Evolutionary conservation across 2,329 filamentous ascomycete genomes (phyloP).

Genomic region (Hypoxylon sp.): DNA sequence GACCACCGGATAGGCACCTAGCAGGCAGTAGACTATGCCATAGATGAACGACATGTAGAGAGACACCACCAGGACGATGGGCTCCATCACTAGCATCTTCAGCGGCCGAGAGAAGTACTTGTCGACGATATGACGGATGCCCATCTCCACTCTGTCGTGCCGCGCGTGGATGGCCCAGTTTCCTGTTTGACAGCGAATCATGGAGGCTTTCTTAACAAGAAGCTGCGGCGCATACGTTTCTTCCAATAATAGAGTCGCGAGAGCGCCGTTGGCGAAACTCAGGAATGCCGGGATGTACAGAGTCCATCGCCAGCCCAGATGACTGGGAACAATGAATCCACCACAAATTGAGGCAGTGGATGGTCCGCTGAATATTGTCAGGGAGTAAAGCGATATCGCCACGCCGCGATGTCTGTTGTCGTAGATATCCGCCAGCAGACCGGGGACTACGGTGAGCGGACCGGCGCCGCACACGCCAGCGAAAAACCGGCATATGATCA

Average conservation of each 20-base stretch:
- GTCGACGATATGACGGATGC: background rate
- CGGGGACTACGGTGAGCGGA: background rate
- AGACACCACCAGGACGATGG: background rate
- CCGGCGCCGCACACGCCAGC: background rate
- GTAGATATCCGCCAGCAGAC: slow-evolving; percentile 2
- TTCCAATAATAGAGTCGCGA: background rate
- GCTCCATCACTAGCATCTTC: slow-evolving; percentile 1
- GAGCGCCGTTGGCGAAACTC: background rate
- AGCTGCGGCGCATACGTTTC: slow-evolving; percentile 3
- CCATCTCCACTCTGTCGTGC: background rate
- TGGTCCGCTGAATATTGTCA: background rate
- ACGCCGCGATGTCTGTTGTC: slow-evolving; percentile 4
- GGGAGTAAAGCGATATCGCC: background rate
- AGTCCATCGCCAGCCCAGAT: slow-evolving; percentile 5
- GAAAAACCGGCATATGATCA: slow-evolving; percentile 9
- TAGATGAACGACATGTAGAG: slow-evolving; percentile 7
- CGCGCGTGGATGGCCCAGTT: slow-evolving; percentile 7
- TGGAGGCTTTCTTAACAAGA: background rate
- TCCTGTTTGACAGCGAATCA: background rate
- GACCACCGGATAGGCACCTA: background rate
- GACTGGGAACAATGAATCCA: background rate
- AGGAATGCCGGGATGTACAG: background rate
- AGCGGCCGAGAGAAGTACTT: background rate
- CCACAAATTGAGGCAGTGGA: background rate
- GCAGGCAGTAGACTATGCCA: background rate